Evolutionary conservation across 1,139 yeast genomes (phyloP).

Genomic region (Diutina mesorugosa): DNA sequence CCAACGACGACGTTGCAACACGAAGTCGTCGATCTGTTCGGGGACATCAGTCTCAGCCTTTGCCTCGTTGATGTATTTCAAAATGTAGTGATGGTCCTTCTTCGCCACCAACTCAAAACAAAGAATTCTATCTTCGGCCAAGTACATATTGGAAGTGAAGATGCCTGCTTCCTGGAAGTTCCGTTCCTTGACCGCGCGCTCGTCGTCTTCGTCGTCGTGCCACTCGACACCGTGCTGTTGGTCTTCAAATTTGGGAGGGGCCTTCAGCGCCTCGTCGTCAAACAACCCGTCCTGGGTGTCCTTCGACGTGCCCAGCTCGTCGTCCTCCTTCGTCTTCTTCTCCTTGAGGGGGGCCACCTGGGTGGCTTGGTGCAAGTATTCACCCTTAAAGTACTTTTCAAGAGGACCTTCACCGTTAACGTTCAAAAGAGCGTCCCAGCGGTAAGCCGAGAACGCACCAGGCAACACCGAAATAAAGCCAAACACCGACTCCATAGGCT

Average conservation of each 20-base stretch:
- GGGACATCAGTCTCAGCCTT: conserved; percentile 82
- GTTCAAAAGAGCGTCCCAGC: conserved; percentile 59
- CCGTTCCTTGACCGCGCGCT: conserved; percentile 26
- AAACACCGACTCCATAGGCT: conserved; percentile 73
- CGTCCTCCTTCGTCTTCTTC: conserved; percentile 6
- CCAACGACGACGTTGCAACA: conserved; percentile 76
- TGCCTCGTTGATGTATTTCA: conserved; percentile 64
- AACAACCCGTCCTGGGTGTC: not conserved
- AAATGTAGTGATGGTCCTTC: conserved; percentile 41
- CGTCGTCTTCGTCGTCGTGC: conserved; percentile 24
- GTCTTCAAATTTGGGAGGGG: not conserved
- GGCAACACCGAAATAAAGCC: conserved; percentile 77
- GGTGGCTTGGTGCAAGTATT: conserved; percentile 46
- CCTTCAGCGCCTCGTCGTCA: not conserved
- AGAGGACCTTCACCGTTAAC: conserved; percentile 58
- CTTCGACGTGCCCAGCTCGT: conserved; percentile 3
- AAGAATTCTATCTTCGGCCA: conserved; percentile 74
- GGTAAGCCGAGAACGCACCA: conserved; percentile 79
- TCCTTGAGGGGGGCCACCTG: conserved; percentile 5
- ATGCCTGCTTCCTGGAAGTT: conserved; percentile 44
- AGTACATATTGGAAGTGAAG: conserved; percentile 72
- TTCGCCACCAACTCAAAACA: conserved; percentile 81
- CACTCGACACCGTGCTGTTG: conserved; percentile 1
- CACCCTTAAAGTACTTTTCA: conserved; percentile 72
- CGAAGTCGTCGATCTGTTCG: conserved; percentile 55